Conservation (phyloP, 495 filamentous ascomycete genomes). For the Penicillium taxi region DNA sequence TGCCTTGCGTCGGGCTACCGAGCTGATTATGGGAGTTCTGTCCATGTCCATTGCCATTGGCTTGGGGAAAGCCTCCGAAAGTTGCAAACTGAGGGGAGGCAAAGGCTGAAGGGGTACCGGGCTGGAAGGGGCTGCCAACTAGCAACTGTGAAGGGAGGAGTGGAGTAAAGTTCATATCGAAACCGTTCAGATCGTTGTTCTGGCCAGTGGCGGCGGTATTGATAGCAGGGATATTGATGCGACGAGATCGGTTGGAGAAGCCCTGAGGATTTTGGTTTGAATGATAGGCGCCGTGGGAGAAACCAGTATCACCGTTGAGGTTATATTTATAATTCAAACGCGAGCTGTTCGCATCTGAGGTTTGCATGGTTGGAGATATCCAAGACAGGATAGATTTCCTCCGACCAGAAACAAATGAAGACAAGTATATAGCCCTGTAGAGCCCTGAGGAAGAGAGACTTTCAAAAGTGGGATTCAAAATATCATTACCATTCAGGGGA, state of each 20-base stretch:
- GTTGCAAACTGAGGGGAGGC: constrained; percentile 84
- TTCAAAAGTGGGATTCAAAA: neutral
- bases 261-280: constrained; percentile 63
- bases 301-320: constrained; percentile 66
- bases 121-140: constrained; percentile 93
- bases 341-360: constrained; percentile 53
- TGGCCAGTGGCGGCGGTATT: constrained; percentile 63
- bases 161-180: constrained; percentile 97
- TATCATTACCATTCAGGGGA: constrained; percentile 15
- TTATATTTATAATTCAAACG: constrained; percentile 50
- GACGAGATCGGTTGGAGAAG: constrained; percentile 73
- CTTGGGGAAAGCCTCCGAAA: constrained; percentile 66
- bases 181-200: constrained; percentile 72
- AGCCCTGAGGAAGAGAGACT: neutral
- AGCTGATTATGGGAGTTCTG: constrained; percentile 50
- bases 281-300: constrained; percentile 82
- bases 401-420: neutral
- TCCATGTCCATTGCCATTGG: constrained; percentile 51
- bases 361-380: constrained; percentile 72
- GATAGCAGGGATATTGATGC: constrained; percentile 83
- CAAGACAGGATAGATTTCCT: neutral
- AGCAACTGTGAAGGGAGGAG: constrained; percentile 89
- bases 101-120: constrained; percentile 84
- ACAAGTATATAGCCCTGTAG: neutral
- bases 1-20: constrained; percentile 53